Evolutionary conservation across 2,329 filamentous ascomycete species (phyloP).

Genomic region (Aspergillus intermedius): DNA sequence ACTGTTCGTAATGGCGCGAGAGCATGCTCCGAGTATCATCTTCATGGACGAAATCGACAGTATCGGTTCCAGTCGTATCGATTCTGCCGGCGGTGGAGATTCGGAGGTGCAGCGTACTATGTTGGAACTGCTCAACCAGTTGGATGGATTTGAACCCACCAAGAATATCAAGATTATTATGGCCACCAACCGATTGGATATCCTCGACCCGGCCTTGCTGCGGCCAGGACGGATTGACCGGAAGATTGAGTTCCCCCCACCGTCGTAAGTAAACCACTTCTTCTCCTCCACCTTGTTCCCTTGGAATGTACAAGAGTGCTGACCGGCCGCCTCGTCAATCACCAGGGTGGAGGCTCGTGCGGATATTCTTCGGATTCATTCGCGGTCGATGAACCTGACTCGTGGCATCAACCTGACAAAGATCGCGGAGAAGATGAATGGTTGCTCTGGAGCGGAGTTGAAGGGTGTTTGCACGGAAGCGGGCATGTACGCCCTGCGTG

Average conservation of each 20-base stretch:
- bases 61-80: conserved; percentile 93
- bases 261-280: conserved; percentile 50
- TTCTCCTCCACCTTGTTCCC: conserved; percentile 1
- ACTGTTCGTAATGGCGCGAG: conserved; percentile 97
- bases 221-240: conserved; percentile 96
- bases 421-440: conserved; percentile 99
- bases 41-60: conserved; percentile 99
- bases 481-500: conserved; percentile 94
- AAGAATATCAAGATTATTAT: conserved; percentile 99
- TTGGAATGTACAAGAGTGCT: neutral
- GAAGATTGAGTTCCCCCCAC: conserved; percentile 98
- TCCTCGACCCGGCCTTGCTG: conserved; percentile 88
- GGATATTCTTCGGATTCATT: conserved; percentile 96
- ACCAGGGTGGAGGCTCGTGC: conserved; percentile 77
- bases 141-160: conserved; percentile 96
- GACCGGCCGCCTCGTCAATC: conserved; percentile 14
- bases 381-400: conserved; percentile 96
- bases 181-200: conserved; percentile 97
- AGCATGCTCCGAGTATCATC: conserved; percentile 97
- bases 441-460: conserved; percentile 91
- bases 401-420: conserved; percentile 96
- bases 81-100: conserved; percentile 90
- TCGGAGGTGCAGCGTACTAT: conserved; percentile 98
- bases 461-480: conserved; percentile 99
- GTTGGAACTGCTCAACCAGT: conserved; percentile 95